Base-by-base conservation (phyloP, 768 basidiomycete species). In the Neoboletus brunneissimus region DNA sequence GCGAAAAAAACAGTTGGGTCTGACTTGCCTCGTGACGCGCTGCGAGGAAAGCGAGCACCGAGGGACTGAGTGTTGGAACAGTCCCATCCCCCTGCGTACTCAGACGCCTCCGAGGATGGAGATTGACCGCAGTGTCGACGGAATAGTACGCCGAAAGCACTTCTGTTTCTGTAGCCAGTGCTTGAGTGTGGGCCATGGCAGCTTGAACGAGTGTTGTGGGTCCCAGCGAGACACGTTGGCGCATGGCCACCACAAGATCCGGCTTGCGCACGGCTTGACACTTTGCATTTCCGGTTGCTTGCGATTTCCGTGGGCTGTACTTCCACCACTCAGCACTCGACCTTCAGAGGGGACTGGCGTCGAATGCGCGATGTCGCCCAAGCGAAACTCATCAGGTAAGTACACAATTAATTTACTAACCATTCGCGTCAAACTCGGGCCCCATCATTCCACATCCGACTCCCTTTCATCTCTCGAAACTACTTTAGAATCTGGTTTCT, bases 1-100 rank as follows among this genome's bases (percentile, higher is more conserved):
- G 9, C 13, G 16, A 43, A 16, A 7, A 29, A 27, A 29, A 45
- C 25, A 4, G 12, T 27, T 20, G 25, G 25, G 10, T 25, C 31
- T 15, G 48, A 60, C 59, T 55, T 56, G 75, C 79, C 61, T 75
- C 66, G 22, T 67, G 64, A 10, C 64, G 55, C 1, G 71, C 66
- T 18, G 57, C 54, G 23, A 81, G 67, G 48, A 74, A 75, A 5
- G 69, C 59, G n/a, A 73, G 56, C 18, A 80, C 67, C 7, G 75
- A 73, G 2, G 68, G 64, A 51, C 78, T 78, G 41, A 81, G 64
- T n/a, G 73, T 51, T 13, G 55, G 55, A 13, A 53, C 10, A 13
- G 23, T 25, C 35, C 13, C 16, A 13, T 54, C 8, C 16, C n/a
- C n/a, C 8, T n/a, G n/a, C 31, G 31, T 31, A 31, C 35, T 18